These are phyloP conservation scores for Populus alba DNA, from an alignment of 345 rosid species.

Conservation along the genomic window DNA sequence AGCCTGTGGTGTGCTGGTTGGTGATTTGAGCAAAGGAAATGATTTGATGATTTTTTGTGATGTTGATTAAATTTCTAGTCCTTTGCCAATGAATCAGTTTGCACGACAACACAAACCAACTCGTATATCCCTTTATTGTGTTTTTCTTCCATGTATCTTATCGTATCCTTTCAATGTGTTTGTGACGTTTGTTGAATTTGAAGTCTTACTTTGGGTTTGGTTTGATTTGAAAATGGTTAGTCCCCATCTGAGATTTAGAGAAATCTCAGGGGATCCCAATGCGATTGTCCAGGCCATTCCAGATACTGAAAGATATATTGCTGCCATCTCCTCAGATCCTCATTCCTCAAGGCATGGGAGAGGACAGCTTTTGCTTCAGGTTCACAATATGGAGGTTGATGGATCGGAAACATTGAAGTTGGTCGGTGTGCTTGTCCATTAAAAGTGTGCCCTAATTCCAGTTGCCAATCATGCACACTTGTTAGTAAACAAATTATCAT, in stretches of 20 bases:
- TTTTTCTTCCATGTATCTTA: neutral
- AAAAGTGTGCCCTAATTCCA: neutral
- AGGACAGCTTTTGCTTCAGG: neutral
- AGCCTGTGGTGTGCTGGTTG: neutral
- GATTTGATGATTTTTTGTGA: neutral
- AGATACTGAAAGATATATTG: neutral
- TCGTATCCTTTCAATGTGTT: neutral
- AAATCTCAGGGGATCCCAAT: neutral
- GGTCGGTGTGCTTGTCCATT: neutral
- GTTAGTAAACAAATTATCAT: too few relatives aligned
- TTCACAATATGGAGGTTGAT: neutral
- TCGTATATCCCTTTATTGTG: neutral
- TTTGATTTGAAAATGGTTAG: too few relatives aligned
- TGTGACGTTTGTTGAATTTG: neutral
- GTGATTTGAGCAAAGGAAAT: neutral
- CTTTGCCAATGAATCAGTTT: neutral
- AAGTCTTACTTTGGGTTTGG: neutral
- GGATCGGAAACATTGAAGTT: neutral
- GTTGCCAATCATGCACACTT: neutral
- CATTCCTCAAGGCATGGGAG: neutral
- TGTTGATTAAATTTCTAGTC: neutral
- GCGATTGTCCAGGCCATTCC: neutral
- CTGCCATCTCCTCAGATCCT: neutral
- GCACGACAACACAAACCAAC: neutral
- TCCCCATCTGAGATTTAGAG: neutral